These are phyloP conservation scores for Solanum chacoense DNA, from an alignment of 305 asterid genomes.

Conservation along the genomic window DNA sequence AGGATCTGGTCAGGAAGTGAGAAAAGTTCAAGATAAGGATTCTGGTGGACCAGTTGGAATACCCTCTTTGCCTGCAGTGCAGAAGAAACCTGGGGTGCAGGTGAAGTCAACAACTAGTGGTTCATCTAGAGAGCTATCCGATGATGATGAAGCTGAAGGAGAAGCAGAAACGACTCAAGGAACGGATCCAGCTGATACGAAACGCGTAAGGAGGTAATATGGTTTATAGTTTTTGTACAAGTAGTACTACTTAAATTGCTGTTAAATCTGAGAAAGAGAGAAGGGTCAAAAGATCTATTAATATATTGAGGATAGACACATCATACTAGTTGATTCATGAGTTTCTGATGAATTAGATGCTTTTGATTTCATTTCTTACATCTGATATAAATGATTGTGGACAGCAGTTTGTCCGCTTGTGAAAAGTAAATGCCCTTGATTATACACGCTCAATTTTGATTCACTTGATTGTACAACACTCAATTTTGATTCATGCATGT, in stretches of 20 bases:
- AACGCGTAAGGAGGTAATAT: conserved; percentile 79
- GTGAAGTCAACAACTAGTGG: conserved; percentile 87
- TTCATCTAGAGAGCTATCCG: conserved; percentile 80
- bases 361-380: neutral
- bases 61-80: conserved; percentile 47
- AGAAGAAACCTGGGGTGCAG: conserved; percentile 45
- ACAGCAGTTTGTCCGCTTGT: neutral
- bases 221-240: neutral
- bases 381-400: neutral
- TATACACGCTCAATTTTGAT: neutral
- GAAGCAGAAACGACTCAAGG: conserved; percentile 59
- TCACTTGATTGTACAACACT: neutral
- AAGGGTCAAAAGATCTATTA: neutral
- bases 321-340: neutral
- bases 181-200: conserved; percentile 59
- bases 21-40: conserved; percentile 51
- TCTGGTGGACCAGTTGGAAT: conserved; percentile 45
- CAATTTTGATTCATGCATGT: neutral
- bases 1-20: conserved; percentile 45
- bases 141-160: conserved; percentile 91
- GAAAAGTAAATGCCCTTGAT: neutral
- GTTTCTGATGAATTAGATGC: neutral
- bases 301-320: neutral
- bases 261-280: neutral
- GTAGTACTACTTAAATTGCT: neutral